A percentile compares a stretch with the other conserved stretches of the same genome.
Conservation (phyloP, 306 rosid genomes). For the Begonia loranthoides region DNA sequence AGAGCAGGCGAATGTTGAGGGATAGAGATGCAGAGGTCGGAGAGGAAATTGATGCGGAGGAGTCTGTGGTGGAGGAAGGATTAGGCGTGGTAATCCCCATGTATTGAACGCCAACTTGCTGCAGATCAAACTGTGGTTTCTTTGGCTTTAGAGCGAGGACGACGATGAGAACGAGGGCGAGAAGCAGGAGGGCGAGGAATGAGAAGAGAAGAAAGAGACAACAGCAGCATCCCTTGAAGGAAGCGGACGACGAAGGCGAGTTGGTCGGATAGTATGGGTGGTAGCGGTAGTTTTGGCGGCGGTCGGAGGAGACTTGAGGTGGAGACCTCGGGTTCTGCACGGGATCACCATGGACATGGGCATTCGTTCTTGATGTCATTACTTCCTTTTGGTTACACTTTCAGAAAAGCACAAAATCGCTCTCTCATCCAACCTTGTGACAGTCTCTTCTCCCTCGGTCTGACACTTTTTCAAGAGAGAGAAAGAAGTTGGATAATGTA, state of each 20-base stretch:
- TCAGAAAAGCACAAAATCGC: too few species aligned
- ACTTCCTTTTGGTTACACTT: neutral
- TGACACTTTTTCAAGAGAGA: too few species aligned
- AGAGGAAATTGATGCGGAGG: conserved; percentile 7
- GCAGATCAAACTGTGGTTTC: conserved; percentile 93
- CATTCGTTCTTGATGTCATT: neutral
- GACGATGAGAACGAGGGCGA: conserved; percentile 63
- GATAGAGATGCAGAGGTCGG: conserved; percentile 54
- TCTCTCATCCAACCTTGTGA: too few species aligned
- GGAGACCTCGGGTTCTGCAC: neutral
- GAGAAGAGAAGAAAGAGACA: conserved; percentile 86
- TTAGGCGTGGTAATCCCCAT: conserved; percentile 53
- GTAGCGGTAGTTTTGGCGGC: conserved; percentile 5
- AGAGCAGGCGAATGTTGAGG: conserved; percentile 54
- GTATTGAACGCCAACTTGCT: conserved; percentile 72
- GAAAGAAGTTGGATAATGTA: too few species aligned
- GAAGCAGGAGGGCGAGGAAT: conserved; percentile 59
- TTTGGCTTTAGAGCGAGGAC: conserved; percentile 83
- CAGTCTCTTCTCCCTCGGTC: too few species aligned
- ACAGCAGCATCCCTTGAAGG: conserved; percentile 84
- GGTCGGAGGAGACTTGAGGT: neutral
- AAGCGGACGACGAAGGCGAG: conserved; percentile 29
- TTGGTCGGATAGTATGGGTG: conserved; percentile 20
- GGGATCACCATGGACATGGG: neutral
- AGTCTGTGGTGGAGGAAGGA: conserved; percentile 6